A percentile compares a stretch with the other conserved stretches of the same genome.
These are phyloP conservation scores for Podospora anserina DNA, from an alignment of 495 filamentous ascomycete species.

Conservation along the genomic window DNA sequence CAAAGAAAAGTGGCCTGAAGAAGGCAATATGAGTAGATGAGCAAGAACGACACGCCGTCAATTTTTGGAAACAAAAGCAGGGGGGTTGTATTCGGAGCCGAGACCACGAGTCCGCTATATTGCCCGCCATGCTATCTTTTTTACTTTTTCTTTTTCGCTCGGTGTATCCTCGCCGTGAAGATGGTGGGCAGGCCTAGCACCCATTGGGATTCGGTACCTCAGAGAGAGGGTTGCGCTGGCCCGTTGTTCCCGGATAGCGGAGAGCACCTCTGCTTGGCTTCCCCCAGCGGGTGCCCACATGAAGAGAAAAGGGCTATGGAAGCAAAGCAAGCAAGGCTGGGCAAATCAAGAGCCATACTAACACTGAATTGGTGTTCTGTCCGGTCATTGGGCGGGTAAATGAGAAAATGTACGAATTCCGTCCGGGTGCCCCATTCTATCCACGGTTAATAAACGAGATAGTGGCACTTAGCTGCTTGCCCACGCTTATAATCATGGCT, in stretches of 20 bases:
- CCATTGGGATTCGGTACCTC: background rate
- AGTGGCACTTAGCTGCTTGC: slow-evolving; percentile 15
- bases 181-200: slow-evolving; percentile 8
- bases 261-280: background rate
- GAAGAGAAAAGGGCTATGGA: background rate
- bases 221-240: background rate
- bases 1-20: background rate
- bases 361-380: background rate
- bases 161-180: slow-evolving; percentile 15
- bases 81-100: slow-evolving; percentile 24
- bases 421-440: slow-evolving; percentile 20
- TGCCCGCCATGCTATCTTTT: slow-evolving; percentile 21
- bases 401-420: slow-evolving; percentile 9
- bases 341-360: background rate
- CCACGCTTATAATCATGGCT: slow-evolving; percentile 3
- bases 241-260: slow-evolving; percentile 6
- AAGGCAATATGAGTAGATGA: background rate
- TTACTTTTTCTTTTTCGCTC: background rate
- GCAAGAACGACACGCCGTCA: slow-evolving; percentile 3
- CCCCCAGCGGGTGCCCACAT: background rate
- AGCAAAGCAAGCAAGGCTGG: background rate
- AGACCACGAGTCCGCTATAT: slow-evolving; percentile 23
- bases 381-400: slow-evolving; percentile 31
- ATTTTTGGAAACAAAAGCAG: slow-evolving; percentile 25
- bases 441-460: slow-evolving; percentile 23